Conservation (phyloP, 2,329 filamentous ascomycete species). For the Stachybotrys elegans region DNA sequence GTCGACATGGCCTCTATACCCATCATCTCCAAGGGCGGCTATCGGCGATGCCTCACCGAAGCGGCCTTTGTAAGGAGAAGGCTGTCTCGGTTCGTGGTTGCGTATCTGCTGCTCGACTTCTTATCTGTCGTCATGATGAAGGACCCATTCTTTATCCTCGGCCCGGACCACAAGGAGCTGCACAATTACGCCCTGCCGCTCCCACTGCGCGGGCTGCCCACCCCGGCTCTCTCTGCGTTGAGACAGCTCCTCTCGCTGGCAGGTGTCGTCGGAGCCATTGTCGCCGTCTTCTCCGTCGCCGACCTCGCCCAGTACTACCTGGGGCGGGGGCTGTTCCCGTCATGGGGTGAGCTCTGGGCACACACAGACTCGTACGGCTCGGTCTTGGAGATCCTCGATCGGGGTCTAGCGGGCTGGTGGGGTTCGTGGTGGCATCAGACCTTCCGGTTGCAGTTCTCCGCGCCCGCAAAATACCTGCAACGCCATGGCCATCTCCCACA, state of each 20-base stretch:
- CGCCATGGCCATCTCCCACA: constrained; percentile 32
- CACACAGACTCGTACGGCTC: constrained; percentile 53
- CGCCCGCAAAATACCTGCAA: constrained; percentile 48
- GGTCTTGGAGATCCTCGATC: constrained; percentile 51
- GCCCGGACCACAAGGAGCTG: constrained; percentile 30
- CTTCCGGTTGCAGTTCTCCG: constrained; percentile 68
- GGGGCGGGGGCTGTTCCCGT: constrained; percentile 46
- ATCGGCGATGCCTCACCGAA: constrained; percentile 35
- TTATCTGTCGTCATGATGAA: constrained; percentile 64
- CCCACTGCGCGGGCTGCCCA: constrained; percentile 36
- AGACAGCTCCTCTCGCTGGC: constrained; percentile 52
- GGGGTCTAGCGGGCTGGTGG: constrained; percentile 79
- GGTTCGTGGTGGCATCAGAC: constrained; percentile 86
- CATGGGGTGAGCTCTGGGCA: constrained; percentile 45
- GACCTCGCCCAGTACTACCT: constrained; percentile 52
- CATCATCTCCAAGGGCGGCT: constrained; percentile 38
- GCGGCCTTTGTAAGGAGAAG: constrained; percentile 39
- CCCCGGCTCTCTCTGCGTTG: constrained; percentile 43
- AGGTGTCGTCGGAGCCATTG: constrained; percentile 56
- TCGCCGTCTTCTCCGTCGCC: constrained; percentile 53
- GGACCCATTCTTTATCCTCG: constrained; percentile 72
- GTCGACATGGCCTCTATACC: constrained; percentile 38
- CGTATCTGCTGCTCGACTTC: constrained; percentile 66
- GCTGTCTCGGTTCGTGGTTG: constrained; percentile 40
- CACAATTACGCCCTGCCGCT: constrained; percentile 26